Evolutionary conservation across 2,329 filamentous ascomycete species (phyloP), one percentile per base, ranked within the genome.

Genomic region (Pseudonectria buxi): DNA sequence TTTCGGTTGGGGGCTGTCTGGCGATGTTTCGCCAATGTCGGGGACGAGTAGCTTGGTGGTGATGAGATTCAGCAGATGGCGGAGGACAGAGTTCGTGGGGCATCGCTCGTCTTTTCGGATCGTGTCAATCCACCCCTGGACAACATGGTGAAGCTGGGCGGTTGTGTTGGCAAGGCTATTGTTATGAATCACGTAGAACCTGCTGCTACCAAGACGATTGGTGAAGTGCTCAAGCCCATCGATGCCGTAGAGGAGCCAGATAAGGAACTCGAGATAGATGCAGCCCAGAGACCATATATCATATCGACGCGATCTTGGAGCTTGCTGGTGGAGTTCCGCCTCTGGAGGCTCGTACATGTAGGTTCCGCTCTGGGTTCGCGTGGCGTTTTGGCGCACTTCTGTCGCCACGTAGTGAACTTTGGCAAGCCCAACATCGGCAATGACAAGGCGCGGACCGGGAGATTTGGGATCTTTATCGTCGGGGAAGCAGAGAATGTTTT

Each of bases 281-380:
- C 53, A 56, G 0, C 53, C 54, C 27, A 56, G 41, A 7, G 47
- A 46, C 53, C 53, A 57, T 2, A 51, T 42, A 26, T 56, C 53
- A 24, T 51, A 55, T 6, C 35, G 42, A 2, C 49, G 30, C 4
- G 51, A 50, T 2, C 42, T 43, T 3, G 28, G 9, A n/a, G 26
- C 16, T 7, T 22, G 26, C 12, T 12, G 18, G 12, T 26, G 10
- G 2, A 24, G 11, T 11, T 32, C 27, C 30, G 37, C 36, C 24
- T 42, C 39, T 12, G 33, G 36, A 4, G 24, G 30, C 13, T 18
- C 30, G 27, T 42, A 37, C 13, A 22, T 35, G 7, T 26, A 18
- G 4, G 39, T 39, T 5, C 26, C 26, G 1, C 32, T 26, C 12
- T 0, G 27, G 3, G 32, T 36, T 0, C 14, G 12, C 2, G 35